A percentile compares a stretch with the other conserved stretches of the same genome.
These are phyloP conservation scores for Cryphonectria radicalis DNA, from an alignment of 2,329 filamentous ascomycete genomes.

Conservation along the genomic window DNA sequence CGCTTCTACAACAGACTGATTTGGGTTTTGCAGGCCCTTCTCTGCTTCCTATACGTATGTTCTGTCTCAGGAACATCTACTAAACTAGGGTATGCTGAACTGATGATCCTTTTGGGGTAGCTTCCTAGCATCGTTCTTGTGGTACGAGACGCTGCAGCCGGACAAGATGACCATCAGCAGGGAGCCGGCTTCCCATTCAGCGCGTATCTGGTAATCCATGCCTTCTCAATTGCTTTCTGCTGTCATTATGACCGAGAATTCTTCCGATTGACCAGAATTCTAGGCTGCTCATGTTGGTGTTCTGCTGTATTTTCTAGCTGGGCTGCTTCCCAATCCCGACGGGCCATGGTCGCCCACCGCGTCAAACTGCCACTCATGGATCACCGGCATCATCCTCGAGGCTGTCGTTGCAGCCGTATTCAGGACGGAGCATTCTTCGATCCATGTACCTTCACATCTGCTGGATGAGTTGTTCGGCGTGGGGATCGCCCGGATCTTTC, in stretches of 20 bases:
- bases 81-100: constrained; percentile 6
- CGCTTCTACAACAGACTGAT: constrained; percentile 41
- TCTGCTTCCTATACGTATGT: constrained; percentile 38
- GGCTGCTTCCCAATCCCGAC: constrained; percentile 49
- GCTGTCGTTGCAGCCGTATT: constrained; percentile 43
- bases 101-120: constrained; percentile 15
- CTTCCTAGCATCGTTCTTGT: constrained; percentile 42
- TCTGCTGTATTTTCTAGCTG: constrained; percentile 47
- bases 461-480: constrained; percentile 40
- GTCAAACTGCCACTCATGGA: constrained; percentile 45
- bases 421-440: constrained; percentile 35
- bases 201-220: constrained; percentile 41
- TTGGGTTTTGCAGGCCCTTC: constrained; percentile 41
- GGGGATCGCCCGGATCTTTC: constrained; percentile 38
- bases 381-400: constrained; percentile 41
- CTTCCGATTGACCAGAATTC: constrained; percentile 16
- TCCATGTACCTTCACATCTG: constrained; percentile 38
- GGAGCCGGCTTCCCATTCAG: constrained; percentile 42
- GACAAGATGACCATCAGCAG: constrained; percentile 35
- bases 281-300: constrained; percentile 46
- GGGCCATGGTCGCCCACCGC: constrained; percentile 47
- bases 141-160: constrained; percentile 39
- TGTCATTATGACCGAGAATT: background rate
- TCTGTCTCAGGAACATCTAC: no score
- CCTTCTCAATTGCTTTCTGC: constrained; percentile 28